Conservation (phyloP, 352 stramenopile species). For the Pythium phragmiticola region DNA sequence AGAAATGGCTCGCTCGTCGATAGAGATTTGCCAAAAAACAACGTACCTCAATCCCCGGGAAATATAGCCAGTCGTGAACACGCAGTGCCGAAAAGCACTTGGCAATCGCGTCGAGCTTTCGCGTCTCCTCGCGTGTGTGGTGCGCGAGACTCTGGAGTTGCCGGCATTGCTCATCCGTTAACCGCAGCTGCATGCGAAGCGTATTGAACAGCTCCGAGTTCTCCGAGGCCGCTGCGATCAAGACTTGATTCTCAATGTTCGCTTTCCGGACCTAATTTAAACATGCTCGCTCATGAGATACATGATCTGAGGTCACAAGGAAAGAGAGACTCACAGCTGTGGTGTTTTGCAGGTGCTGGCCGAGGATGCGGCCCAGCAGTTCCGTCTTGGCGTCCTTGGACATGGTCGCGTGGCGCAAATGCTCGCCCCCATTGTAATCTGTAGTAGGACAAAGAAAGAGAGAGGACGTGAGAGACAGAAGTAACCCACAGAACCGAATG, state of each 20-base stretch:
- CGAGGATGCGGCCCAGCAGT: constrained; percentile 72
- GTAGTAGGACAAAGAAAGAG: background rate
- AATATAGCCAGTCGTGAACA: constrained; percentile 86
- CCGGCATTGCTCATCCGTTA: constrained; percentile 70
- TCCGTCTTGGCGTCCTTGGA: constrained; percentile 86
- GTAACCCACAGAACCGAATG: background rate
- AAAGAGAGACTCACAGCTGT: constrained; percentile 43
- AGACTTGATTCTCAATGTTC: constrained; percentile 81
- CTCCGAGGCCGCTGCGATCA: constrained; percentile 61
- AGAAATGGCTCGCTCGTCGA: background rate
- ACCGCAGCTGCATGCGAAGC: constrained; percentile 53
- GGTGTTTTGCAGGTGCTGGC: constrained; percentile 74
- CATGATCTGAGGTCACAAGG: background rate
- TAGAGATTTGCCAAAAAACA: background rate
- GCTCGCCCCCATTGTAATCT: constrained; percentile 79
- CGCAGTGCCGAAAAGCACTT: constrained; percentile 85
- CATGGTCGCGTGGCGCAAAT: constrained; percentile 79
- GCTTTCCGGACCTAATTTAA: constrained; percentile 59
- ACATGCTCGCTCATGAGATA: background rate
- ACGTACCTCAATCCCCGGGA: constrained; percentile 75
- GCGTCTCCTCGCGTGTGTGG: constrained; percentile 59
- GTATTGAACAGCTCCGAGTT: constrained; percentile 58
- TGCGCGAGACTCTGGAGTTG: constrained; percentile 46
- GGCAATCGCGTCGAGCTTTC: constrained; percentile 76
- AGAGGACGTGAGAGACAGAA: background rate